Percentiles rank a stretch among this genome's conserved stretches.
These are phyloP conservation scores for Immersiella caudata DNA, from an alignment of 495 filamentous ascomycete genomes.

Conservation along the genomic window DNA sequence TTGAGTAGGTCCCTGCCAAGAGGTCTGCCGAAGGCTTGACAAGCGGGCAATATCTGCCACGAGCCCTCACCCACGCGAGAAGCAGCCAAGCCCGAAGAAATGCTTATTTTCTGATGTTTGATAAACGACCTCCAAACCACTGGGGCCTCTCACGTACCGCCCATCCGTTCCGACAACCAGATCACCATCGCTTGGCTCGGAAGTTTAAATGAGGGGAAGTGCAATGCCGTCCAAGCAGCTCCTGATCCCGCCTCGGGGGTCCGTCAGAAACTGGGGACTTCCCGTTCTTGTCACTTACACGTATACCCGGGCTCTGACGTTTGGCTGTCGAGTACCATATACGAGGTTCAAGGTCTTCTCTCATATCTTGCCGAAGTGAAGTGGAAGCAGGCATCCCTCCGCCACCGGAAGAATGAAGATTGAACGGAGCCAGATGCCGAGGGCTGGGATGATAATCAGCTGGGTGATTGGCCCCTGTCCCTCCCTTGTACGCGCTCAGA, in stretches of 20 bases:
- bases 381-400: not conserved
- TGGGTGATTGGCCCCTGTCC: not conserved
- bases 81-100: not conserved
- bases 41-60: not conserved
- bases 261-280: not conserved
- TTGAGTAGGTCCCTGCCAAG: slow-evolving; percentile 5
- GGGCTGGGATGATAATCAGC: not conserved
- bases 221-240: not conserved
- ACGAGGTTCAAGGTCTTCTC: not conserved
- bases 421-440: not conserved
- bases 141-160: not conserved
- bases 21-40: not conserved
- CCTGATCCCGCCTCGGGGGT: not conserved
- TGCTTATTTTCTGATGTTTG: not conserved
- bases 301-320: not conserved
- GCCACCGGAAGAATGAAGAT: not conserved
- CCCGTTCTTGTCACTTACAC: not conserved
- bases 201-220: not conserved
- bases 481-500: not conserved
- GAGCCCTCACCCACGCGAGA: not conserved
- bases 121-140: not conserved
- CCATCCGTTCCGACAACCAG: slow-evolving; percentile 7
- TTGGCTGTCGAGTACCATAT: not conserved
- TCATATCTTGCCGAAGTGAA: not conserved
- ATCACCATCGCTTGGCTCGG: not conserved